phyloP scores from a whole-genome alignment of 352 stramenopile genomes.

The Globisporangium uncinulatum region DNA sequence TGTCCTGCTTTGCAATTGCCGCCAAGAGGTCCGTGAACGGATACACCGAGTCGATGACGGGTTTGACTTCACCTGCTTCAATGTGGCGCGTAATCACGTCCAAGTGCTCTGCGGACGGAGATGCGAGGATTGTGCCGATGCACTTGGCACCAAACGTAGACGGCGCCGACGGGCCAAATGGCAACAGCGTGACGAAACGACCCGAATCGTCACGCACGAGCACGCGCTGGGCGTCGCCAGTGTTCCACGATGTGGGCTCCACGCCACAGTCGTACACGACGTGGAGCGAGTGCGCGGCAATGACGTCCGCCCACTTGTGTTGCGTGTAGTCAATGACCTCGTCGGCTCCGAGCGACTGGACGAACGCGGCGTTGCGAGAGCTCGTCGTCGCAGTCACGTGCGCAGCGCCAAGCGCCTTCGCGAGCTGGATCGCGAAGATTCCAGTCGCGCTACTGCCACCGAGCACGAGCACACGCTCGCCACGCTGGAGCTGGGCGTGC shows the following conservation, averaged over 20 bases:
- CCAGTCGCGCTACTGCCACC: constrained; percentile 56
- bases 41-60: constrained; percentile 1
- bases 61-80: neutral
- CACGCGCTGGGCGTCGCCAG: constrained; percentile 20
- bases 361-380: neutral
- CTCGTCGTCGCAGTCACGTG: constrained; percentile 19
- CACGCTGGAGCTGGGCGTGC: constrained; percentile 14
- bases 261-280: constrained; percentile 34
- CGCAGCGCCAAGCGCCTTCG: constrained; percentile 37
- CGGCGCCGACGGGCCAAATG: too few species aligned
- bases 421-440: constrained; percentile 51
- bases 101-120: too few species aligned
- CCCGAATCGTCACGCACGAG: constrained; percentile 20
- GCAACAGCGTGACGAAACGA: too few species aligned
- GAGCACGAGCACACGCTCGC: constrained; percentile 40
- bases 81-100: neutral
- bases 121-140: too few species aligned
- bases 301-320: constrained; percentile 22
- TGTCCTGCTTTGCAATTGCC: too few species aligned
- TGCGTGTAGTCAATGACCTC: constrained; percentile 61
- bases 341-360: constrained; percentile 25
- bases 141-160: too few species aligned
- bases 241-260: constrained; percentile 22
- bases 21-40: neutral
- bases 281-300: constrained; percentile 30